phyloP scores from a whole-genome alignment of 768 basidiomycete species.

The Mycena chlorophos region DNA sequence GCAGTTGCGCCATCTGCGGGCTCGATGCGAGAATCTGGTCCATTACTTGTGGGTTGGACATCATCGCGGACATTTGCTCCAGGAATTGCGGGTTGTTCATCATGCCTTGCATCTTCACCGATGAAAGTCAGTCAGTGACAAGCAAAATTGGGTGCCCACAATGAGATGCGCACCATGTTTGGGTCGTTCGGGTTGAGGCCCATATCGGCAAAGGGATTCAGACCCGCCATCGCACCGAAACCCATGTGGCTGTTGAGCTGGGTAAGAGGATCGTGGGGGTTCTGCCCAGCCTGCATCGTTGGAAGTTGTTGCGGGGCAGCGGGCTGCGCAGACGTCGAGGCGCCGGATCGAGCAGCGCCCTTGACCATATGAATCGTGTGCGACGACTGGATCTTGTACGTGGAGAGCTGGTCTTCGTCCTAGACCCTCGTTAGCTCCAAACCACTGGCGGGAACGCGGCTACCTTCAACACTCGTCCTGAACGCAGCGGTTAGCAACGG shows the following conservation, averaged over 20 bases:
- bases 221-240: conserved; percentile 76
- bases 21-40: conserved; percentile 84
- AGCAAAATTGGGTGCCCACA: not conserved
- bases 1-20: conserved; percentile 75
- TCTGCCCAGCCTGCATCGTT: conserved; percentile 89
- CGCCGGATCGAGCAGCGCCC: conserved; percentile 60
- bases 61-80: conserved; percentile 82
- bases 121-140: conserved; percentile 8
- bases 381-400: conserved; percentile 86
- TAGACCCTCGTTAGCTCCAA: conserved; percentile 28
- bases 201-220: conserved; percentile 92
- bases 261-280: conserved; percentile 82
- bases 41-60: conserved; percentile 86
- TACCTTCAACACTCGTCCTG: conserved; percentile 77
- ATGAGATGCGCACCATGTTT: conserved; percentile 69
- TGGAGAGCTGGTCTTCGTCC: conserved; percentile 80
- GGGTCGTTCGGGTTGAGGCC: conserved; percentile 92
- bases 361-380: conserved; percentile 96
- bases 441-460: not conserved
- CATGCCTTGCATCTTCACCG: conserved; percentile 71
- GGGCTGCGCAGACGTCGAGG: conserved; percentile 38
- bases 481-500: not conserved
- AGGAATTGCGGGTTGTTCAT: conserved; percentile 83
- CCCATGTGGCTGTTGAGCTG: conserved; percentile 77
- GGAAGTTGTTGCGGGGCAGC: conserved; percentile 65